phyloP scores from a whole-genome alignment of 2,329 filamentous ascomycete genomes.

The Alternaria sp. region DNA sequence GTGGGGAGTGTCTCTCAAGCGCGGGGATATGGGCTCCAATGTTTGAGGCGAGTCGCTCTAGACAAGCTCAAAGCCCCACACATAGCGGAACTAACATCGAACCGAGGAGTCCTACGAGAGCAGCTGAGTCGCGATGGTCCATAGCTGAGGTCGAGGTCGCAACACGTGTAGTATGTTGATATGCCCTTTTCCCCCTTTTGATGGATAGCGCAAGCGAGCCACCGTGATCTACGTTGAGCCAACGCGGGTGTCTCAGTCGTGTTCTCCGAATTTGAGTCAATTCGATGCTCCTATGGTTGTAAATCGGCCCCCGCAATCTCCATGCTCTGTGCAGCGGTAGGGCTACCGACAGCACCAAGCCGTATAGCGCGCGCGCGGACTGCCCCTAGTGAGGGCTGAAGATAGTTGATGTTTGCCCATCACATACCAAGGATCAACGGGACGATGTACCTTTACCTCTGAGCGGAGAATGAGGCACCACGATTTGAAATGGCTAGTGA shows the following conservation, averaged over 20 bases:
- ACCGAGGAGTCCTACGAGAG: slow-evolving; percentile 4
- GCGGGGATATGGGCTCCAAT: slow-evolving; percentile 13
- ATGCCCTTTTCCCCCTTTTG: slow-evolving; percentile 11
- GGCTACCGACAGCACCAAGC: slow-evolving; percentile 4
- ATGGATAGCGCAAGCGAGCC: slow-evolving; percentile 3
- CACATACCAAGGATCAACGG: slow-evolving; percentile 3
- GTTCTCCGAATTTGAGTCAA: background rate
- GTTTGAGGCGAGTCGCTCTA: slow-evolving; percentile 22
- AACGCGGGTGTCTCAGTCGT: slow-evolving; percentile 5
- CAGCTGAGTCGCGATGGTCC: background rate
- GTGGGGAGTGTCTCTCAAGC: slow-evolving; percentile 12
- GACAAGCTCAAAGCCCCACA: slow-evolving; percentile 12
- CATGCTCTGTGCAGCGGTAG: slow-evolving; percentile 9
- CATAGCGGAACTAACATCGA: slow-evolving; percentile 7
- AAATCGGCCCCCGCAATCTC: slow-evolving; percentile 10
- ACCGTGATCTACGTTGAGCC: background rate
- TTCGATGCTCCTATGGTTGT: slow-evolving; percentile 2
- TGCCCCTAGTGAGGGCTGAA: background rate
- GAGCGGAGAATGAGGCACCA: background rate
- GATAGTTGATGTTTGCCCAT: background rate
- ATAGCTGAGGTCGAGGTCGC: slow-evolving; percentile 1
- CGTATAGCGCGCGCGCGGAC: background rate
- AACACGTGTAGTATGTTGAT: slow-evolving; percentile 1
- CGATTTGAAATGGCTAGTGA: background rate
- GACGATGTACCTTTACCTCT: slow-evolving; percentile 4